These are phyloP conservation scores for Neurospora discreta DNA, from an alignment of 495 filamentous ascomycete genomes.

Conservation along the genomic window DNA sequence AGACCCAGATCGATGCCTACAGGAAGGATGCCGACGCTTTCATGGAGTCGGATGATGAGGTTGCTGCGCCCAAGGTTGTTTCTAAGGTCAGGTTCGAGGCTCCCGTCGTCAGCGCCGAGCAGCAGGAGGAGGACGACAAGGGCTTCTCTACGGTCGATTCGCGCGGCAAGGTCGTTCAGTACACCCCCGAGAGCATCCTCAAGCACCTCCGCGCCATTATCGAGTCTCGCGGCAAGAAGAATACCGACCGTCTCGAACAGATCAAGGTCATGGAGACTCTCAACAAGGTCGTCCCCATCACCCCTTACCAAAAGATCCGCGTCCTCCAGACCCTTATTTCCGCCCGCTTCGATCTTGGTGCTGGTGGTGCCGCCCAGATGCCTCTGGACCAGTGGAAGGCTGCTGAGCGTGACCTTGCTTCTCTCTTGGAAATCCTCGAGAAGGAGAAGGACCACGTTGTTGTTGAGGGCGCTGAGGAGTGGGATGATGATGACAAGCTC, in stretches of 20 bases:
- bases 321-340: constrained; percentile 87
- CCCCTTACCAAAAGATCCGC: constrained; percentile 89
- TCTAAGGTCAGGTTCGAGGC: constrained; percentile 30
- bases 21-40: constrained; percentile 71
- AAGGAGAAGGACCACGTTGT: constrained; percentile 66
- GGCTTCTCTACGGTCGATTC: constrained; percentile 80
- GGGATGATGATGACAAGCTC: constrained; percentile 96
- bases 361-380: constrained; percentile 77
- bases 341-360: constrained; percentile 85
- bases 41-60: constrained; percentile 77
- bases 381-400: constrained; percentile 93
- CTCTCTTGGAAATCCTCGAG: constrained; percentile 70
- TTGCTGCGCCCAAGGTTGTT: constrained; percentile 39
- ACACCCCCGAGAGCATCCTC: constrained; percentile 94
- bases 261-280: constrained; percentile 97
- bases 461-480: constrained; percentile 86
- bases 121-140: constrained; percentile 59
- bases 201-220: constrained; percentile 90
- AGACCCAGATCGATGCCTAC: constrained; percentile 77
- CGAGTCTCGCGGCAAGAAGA: constrained; percentile 95
- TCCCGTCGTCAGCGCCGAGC: constrained; percentile 11
- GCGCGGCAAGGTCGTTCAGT: constrained; percentile 74
- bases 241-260: constrained; percentile 89
- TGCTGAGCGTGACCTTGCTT: constrained; percentile 73
- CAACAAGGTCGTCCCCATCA: constrained; percentile 63